Percentiles rank a stretch among this genome's conserved stretches.
These are phyloP conservation scores for Emergomyces africanus DNA, from an alignment of 2,329 filamentous ascomycete species.

Conservation along the genomic window DNA sequence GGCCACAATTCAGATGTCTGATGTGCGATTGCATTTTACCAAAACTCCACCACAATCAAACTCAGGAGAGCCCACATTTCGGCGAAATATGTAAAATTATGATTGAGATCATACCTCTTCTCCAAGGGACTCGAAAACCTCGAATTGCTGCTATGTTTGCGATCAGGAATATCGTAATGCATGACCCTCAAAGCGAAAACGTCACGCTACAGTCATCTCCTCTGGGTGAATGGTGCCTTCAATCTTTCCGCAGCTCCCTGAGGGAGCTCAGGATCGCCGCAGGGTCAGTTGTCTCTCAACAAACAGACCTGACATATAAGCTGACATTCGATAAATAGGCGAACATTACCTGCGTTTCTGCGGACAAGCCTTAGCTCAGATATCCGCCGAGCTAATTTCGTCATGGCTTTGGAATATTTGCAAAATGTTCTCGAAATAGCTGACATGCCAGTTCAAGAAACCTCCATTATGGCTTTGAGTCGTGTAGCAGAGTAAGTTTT, in stretches of 20 bases:
- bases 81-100: conserved; percentile 32
- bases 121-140: conserved; percentile 41
- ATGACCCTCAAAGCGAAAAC: conserved; percentile 47
- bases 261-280: conserved; percentile 76
- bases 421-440: conserved; percentile 59
- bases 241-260: conserved; percentile 68
- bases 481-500: conserved; percentile 56
- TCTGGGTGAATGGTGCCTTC: conserved; percentile 68
- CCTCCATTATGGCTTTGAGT: conserved; percentile 75
- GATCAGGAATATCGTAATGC: conserved; percentile 55
- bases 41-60: conserved; percentile 8
- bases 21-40: conserved; percentile 25
- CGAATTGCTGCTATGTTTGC: conserved; percentile 60
- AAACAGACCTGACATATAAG: conserved; percentile 9
- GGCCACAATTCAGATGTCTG: conserved; percentile 19
- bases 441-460: conserved; percentile 59
- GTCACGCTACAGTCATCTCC: conserved; percentile 55
- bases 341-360: conserved; percentile 55
- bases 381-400: conserved; percentile 50
- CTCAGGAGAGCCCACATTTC: conserved; percentile 13
- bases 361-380: conserved; percentile 35
- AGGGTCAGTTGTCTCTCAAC: conserved; percentile 34
- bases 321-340: conserved; percentile 29
- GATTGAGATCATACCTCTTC: conserved; percentile 26
- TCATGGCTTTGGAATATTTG: conserved; percentile 57